Evolutionary conservation across 148 eudicot species (phyloP), one percentile per base, ranked within the genome.

Genomic region (Diospyros kaki): DNA sequence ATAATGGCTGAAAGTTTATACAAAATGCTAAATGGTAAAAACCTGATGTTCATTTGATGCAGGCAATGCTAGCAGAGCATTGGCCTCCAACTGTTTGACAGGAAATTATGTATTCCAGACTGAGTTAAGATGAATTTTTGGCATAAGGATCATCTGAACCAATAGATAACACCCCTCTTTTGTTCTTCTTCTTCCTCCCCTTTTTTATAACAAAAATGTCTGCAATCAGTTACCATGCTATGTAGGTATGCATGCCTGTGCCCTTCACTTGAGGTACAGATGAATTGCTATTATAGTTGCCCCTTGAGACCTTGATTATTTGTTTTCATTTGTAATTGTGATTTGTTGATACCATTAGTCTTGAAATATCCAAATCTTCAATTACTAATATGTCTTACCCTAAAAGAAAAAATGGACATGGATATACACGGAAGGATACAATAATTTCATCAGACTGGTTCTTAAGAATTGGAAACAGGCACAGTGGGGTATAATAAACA

Each of bases 141-240:
- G 46, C 65, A 48, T 12, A 38, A 51, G 14, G 43, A 45, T 61
- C 67, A 59, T 12, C 39, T 72, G 53, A 51, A 61, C 42, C 43
- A 61, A 61, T 61, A 28, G 67, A 73, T 39, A 7, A 72, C 11
- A n/a, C 52, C 66, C 52, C 66, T 60, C 66, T 41, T 14, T 39
- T 1, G 8, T 4, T 43, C 74, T 44, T 28, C 14, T 12, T 39
- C 72, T 51, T 52, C 46, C 68, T 13, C 66, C 45, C 44, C 50
- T 64, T 64, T 53, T 15, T 68, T 53, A 39, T 5, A 12, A 60
- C n/a, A 17, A 65, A 58, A 58, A 11, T 4, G 28, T 38, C 68
- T 12, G 13, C 41, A 63, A 28, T 50, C 8, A 28, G 58, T 4
- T 38, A 2, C 2, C 43, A 58, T 11, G 6, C 18, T 5, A 50